Conservation (phyloP, 2,329 filamentous ascomycete species). For the Colletotrichum sp. region DNA sequence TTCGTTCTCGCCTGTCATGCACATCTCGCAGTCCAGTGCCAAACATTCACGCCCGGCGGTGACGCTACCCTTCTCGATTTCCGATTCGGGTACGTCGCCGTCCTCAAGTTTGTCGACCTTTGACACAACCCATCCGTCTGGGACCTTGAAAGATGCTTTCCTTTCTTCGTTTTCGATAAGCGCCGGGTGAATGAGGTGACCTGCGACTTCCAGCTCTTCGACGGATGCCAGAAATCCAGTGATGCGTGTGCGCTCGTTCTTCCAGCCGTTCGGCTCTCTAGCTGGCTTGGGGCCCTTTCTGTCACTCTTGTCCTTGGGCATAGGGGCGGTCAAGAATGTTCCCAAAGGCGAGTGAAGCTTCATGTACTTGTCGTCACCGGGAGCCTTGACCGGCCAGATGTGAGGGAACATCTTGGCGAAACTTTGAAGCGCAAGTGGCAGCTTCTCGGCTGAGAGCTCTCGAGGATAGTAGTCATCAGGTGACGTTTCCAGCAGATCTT, state of each 20-base stretch:
- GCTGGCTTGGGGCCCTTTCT: conserved; percentile 65
- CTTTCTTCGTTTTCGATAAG: conserved; percentile 66
- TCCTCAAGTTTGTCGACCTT: conserved; percentile 69
- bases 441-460: conserved; percentile 51
- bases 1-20: conserved; percentile 79
- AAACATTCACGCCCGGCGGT: conserved; percentile 81
- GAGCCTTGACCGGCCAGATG: conserved; percentile 87
- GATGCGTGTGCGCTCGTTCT: conserved; percentile 79
- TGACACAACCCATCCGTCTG: conserved; percentile 85
- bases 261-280: conserved; percentile 69
- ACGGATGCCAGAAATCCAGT: conserved; percentile 76
- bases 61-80: conserved; percentile 81
- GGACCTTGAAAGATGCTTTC: conserved; percentile 54
- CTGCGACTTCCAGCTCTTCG: conserved; percentile 80
- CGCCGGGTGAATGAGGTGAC: conserved; percentile 84
- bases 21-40: conserved; percentile 97
- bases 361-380: conserved; percentile 81
- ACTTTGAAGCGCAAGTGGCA: conserved; percentile 63
- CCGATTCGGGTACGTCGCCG: conserved; percentile 68
- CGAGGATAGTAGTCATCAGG: conserved; percentile 67
- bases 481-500: conserved; percentile 40
- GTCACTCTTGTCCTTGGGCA: conserved; percentile 66
- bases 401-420: conserved; percentile 85
- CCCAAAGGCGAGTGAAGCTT: conserved; percentile 87
- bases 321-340: conserved; percentile 78